These are phyloP conservation scores for Fusarium irregulare DNA, from an alignment of 2,329 filamentous ascomycete genomes.

Conservation along the genomic window DNA sequence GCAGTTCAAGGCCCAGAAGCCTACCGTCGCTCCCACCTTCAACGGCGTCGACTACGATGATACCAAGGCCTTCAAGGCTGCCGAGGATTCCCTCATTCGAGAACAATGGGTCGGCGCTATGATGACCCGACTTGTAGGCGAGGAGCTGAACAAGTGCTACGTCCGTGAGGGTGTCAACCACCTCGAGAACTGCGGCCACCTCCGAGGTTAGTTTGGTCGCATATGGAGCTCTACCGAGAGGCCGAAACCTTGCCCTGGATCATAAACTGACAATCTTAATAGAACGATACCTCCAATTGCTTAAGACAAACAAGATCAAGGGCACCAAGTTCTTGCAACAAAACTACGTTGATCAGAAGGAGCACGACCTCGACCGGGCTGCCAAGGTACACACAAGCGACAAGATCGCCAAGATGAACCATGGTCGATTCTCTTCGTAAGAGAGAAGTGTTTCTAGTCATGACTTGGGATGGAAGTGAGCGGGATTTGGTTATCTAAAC, in stretches of 20 bases:
- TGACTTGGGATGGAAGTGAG: slow-evolving; percentile 14
- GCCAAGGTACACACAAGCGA: slow-evolving; percentile 55
- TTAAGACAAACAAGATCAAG: slow-evolving; percentile 81
- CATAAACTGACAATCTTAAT: slow-evolving; percentile 32
- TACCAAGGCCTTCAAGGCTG: slow-evolving; percentile 81
- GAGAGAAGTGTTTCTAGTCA: not conserved
- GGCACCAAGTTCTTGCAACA: slow-evolving; percentile 84
- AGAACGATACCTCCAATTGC: slow-evolving; percentile 84
- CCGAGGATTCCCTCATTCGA: slow-evolving; percentile 83
- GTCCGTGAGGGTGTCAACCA: slow-evolving; percentile 86
- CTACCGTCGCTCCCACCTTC: slow-evolving; percentile 82
- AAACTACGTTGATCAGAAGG: slow-evolving; percentile 73
- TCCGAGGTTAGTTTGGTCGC: slow-evolving; percentile 74
- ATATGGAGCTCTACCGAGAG: slow-evolving; percentile 5
- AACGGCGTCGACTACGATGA: slow-evolving; percentile 90
- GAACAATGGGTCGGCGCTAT: slow-evolving; percentile 92
- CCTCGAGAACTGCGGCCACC: slow-evolving; percentile 83
- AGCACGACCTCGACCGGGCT: slow-evolving; percentile 53
- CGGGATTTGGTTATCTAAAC: slow-evolving; percentile 33
- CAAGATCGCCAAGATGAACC: slow-evolving; percentile 55
- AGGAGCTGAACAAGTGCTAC: slow-evolving; percentile 90
- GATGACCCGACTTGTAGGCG: slow-evolving; percentile 85
- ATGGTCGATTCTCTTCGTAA: slow-evolving; percentile 50
- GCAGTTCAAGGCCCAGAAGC: slow-evolving; percentile 85
- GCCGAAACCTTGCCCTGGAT: not conserved